Percentiles rank a stretch among this genome's conserved stretches.
These are phyloP conservation scores for Bretschneidera sinensis DNA, from an alignment of 345 rosid species.

Conservation along the genomic window DNA sequence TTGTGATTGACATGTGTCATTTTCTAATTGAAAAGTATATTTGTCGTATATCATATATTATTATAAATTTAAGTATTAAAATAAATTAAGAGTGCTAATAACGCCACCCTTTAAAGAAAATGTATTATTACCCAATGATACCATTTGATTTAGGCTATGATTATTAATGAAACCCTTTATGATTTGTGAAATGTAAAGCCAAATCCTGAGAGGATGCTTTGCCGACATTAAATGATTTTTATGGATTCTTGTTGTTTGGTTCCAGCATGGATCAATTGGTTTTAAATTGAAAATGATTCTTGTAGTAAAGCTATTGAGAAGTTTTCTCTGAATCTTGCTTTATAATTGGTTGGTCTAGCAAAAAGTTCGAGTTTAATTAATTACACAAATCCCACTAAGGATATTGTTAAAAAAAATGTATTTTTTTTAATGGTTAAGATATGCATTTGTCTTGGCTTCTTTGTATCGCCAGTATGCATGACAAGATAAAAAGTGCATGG, in stretches of 20 bases:
- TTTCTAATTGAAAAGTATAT: too few relatives aligned
- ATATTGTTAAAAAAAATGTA: too few relatives aligned
- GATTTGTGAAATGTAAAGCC: too few relatives aligned
- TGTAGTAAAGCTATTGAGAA: background rate
- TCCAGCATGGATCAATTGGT: background rate
- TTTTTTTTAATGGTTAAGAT: background rate
- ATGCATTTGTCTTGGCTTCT: background rate
- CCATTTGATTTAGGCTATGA: constrained; percentile 12
- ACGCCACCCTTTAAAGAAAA: too few relatives aligned
- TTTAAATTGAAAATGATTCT: background rate
- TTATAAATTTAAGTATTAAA: too few relatives aligned
- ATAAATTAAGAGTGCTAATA: too few relatives aligned
- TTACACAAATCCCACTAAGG: constrained; percentile 10
- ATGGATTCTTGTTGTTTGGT: constrained; percentile 5
- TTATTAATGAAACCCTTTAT: too few relatives aligned
- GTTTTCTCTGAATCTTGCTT: background rate
- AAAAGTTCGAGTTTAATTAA: background rate
- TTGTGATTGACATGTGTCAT: too few relatives aligned
- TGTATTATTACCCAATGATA: background rate
- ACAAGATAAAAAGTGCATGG: too few relatives aligned
- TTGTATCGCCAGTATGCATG: too few relatives aligned
- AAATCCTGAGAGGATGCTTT: too few relatives aligned
- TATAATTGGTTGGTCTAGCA: background rate
- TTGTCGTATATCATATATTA: too few relatives aligned
- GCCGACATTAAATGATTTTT: constrained; percentile 7